These are phyloP conservation scores for Saccharomycopsis guyanensis DNA, from an alignment of 805 yeast species.

Conservation along the genomic window DNA sequence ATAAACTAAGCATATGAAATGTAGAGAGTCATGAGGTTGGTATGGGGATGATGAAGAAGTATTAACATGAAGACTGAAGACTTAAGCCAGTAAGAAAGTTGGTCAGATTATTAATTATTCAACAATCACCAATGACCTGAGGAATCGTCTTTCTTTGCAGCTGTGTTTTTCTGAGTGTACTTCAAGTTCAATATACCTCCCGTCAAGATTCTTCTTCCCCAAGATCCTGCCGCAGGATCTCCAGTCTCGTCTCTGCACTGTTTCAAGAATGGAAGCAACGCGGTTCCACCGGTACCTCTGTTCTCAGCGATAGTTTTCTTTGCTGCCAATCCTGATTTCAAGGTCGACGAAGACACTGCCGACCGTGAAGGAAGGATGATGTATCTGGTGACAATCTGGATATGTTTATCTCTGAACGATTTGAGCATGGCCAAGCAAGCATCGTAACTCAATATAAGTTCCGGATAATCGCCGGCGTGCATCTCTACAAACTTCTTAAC, in stretches of 20 bases:
- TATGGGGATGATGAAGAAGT: no score
- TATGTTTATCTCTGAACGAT: constrained; percentile 84
- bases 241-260: constrained; percentile 97
- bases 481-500: constrained; percentile 57
- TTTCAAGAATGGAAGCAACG: constrained; percentile 81
- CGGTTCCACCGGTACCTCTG: constrained; percentile 92
- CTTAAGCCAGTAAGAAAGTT: no score
- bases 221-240: constrained; percentile 82
- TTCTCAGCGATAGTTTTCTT: constrained; percentile 43
- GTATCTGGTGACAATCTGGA: constrained; percentile 85
- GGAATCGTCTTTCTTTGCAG: background rate
- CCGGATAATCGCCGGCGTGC: constrained; percentile 36
- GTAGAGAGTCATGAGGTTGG: no score
- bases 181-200: constrained; percentile 36
- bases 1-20: no score
- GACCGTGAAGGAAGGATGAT: constrained; percentile 71
- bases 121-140: constrained; percentile 8
- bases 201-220: constrained; percentile 74
- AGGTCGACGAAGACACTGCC: constrained; percentile 49
- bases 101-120: no score
- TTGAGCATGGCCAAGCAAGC: constrained; percentile 86
- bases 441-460: constrained; percentile 67
- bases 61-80: no score
- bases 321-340: constrained; percentile 59
- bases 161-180: constrained; percentile 11